Evolutionary conservation across 768 basidiomycete species (phyloP).

Genomic region (Leccinum subtestaceum): DNA sequence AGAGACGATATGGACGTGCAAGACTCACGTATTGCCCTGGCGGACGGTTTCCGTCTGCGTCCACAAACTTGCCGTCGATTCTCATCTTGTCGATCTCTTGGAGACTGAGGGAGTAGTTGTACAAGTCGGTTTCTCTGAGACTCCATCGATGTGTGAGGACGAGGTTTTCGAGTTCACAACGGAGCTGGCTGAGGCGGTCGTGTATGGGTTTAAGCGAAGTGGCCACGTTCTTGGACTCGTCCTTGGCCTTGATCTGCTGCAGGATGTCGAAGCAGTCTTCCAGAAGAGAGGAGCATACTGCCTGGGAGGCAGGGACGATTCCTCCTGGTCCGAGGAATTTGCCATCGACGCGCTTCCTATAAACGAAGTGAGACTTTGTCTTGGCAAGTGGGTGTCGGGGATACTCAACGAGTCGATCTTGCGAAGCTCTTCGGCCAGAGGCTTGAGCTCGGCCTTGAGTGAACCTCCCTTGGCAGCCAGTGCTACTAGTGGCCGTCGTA

Average conservation of each 20-base stretch:
- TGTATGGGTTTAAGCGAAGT: slow-evolving; percentile 88
- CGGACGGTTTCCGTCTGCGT: slow-evolving; percentile 87
- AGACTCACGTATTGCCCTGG: slow-evolving; percentile 87
- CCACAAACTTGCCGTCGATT: slow-evolving; percentile 95
- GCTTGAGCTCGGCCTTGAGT: slow-evolving; percentile 84
- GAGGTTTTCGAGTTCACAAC: slow-evolving; percentile 85
- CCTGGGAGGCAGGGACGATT: slow-evolving; percentile 87
- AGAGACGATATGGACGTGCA: background rate
- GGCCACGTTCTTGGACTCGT: slow-evolving; percentile 85
- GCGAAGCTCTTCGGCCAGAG: slow-evolving; percentile 86
- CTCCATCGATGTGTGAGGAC: slow-evolving; percentile 97
- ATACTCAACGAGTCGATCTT: slow-evolving; percentile 94
- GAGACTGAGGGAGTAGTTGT: slow-evolving; percentile 89
- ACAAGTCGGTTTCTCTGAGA: slow-evolving; percentile 88
- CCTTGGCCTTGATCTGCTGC: slow-evolving; percentile 92
- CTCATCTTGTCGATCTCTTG: slow-evolving; percentile 98
- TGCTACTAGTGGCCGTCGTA: slow-evolving; percentile 85
- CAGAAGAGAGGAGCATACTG: slow-evolving; percentile 84
- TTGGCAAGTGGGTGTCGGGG: slow-evolving; percentile 19
- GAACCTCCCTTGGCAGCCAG: slow-evolving; percentile 86
- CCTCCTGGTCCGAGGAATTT: slow-evolving; percentile 93
- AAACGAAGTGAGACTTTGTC: slow-evolving; percentile 6
- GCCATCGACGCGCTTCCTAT: slow-evolving; percentile 88
- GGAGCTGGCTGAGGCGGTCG: slow-evolving; percentile 84
- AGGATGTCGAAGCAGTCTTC: slow-evolving; percentile 96